Evolutionary conservation across 2,329 filamentous ascomycete species (phyloP), one percentile per base, ranked within the genome.

Genomic region (Thyridium curvatum): DNA sequence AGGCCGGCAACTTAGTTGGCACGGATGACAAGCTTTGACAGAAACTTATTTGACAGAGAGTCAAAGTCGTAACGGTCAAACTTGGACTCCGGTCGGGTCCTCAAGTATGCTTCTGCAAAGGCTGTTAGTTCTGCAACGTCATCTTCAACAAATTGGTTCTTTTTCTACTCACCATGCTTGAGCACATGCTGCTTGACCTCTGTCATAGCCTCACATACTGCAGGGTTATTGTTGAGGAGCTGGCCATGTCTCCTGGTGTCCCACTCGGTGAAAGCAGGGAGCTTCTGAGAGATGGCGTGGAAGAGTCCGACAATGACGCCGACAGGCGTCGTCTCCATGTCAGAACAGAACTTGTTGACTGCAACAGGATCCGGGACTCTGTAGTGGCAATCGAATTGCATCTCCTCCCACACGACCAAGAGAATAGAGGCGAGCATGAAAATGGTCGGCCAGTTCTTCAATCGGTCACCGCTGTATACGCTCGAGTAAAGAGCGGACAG

Each of bases 381-480:
- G 74, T 95, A 97, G 67, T 95, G 87, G 73, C 86, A 94, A 67
- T 97, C 91, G 57, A 96, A 97, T 62, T 97, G 90, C 81, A 97
- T 96, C 74, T 95, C 85, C 62, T 97, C 91, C 91, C 91, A 97
- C 15, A 97, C 88, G 10, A 87, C 87, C 35, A 97, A 74, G 28
- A 97, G 78, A 46, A 97, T 93, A 4, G 87, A 90, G 9, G 90
- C 91, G 40, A 96, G 74, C 78, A 97, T 94, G 74, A 96, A 97
- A 60, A 97, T 97, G 35, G 90, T 96, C 2, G 91, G 91, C 91
- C 91, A 97, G 69, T 96, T 94, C 79, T 95, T 96, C 52, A 96
- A 79, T 64, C 94, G 91, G 62, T 96, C 91, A 43, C 91, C 91
- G 53, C 86, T 94, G 74, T 97, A 97, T 33, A 97, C 91, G 47